These are phyloP conservation scores for Lasiodiplodia hormozganensis DNA, from an alignment of 2,329 filamentous ascomycete genomes.

Conservation along the genomic window DNA sequence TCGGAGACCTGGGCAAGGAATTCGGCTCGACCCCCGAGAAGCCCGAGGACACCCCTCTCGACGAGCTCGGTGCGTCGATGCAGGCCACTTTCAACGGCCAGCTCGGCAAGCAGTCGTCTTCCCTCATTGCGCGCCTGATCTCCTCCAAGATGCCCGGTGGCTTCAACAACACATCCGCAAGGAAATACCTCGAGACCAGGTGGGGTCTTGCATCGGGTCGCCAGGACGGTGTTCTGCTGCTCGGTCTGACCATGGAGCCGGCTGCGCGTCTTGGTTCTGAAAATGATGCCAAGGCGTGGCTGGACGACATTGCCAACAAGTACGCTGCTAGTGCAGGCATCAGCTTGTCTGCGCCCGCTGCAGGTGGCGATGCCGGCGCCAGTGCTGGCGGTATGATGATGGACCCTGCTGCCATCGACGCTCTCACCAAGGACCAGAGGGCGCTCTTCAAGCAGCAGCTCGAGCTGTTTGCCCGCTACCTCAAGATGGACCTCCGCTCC, in stretches of 20 bases:
- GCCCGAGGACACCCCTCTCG: slow-evolving; percentile 94
- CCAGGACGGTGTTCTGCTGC: slow-evolving; percentile 87
- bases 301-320: slow-evolving; percentile 88
- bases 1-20: slow-evolving; percentile 96
- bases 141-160: slow-evolving; percentile 99
- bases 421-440: slow-evolving; percentile 94
- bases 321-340: slow-evolving; percentile 86
- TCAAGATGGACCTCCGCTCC: slow-evolving; percentile 96
- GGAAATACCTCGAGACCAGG: slow-evolving; percentile 92
- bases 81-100: slow-evolving; percentile 99
- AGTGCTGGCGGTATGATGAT: slow-evolving; percentile 95
- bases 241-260: slow-evolving; percentile 93
- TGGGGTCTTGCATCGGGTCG: slow-evolving; percentile 88
- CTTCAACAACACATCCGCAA: slow-evolving; percentile 95
- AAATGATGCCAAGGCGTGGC: slow-evolving; percentile 86
- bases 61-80: slow-evolving; percentile 94
- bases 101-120: slow-evolving; percentile 94
- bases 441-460: slow-evolving; percentile 98
- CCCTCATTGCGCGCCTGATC: slow-evolving; percentile 90
- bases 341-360: slow-evolving; percentile 74
- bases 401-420: slow-evolving; percentile 96
- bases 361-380: slow-evolving; percentile 74
- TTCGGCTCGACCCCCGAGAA: slow-evolving; percentile 98
- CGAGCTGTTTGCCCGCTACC: slow-evolving; percentile 90
- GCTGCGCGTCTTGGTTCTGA: slow-evolving; percentile 87